Evolutionary conservation across 352 stramenopile species (phyloP), one percentile per base, ranked within the genome.

Genomic region (Pythium rhizo-oryzae): DNA sequence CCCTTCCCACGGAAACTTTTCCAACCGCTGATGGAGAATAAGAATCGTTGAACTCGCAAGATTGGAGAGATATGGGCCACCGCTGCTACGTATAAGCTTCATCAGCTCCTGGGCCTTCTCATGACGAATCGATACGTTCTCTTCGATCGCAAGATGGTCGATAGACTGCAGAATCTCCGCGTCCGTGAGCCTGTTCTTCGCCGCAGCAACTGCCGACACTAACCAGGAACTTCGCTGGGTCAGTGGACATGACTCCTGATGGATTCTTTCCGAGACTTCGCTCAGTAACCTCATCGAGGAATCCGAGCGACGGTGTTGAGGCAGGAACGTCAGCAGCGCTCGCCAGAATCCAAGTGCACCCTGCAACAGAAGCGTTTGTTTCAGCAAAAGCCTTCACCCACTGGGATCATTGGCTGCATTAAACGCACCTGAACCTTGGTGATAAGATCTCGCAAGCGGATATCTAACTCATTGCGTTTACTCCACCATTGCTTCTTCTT

Each of bases 1-100:
- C 0, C 75, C 86, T 87, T 96, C 88, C 86, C 86, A 96, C 8
- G 88, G 86, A 70, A 96, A 92, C 50, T 88, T 79, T 49, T 92
- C 79, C 16, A 94, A 52, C 19, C 76, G 69, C 23, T 84, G 71
- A 63, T 90, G 80, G 35, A 93, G 75, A 8, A 94, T 76, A 37
- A 95, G 62, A 58, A 94, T 90, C 6, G 76, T 89, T 1, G 84
- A 71, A 1, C 15, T 44, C 15, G 46, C 11, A 4, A 9, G 39
- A n/a, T n/a, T 66, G 15, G 7, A 7, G 23, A 16, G 13, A 3
- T 28, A 18, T n/a, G 44, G 23, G 18, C 16, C 23, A 16, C 50
- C 23, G 6, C 11, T 58, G 12, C 23, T 35, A 11, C 62, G 69
- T 30, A 71, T 53, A 4, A 57, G 23, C 8, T 47, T 8, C 2